Evolutionary conservation across 768 basidiomycete species (phyloP).

Genomic region (Collybia sp.): DNA sequence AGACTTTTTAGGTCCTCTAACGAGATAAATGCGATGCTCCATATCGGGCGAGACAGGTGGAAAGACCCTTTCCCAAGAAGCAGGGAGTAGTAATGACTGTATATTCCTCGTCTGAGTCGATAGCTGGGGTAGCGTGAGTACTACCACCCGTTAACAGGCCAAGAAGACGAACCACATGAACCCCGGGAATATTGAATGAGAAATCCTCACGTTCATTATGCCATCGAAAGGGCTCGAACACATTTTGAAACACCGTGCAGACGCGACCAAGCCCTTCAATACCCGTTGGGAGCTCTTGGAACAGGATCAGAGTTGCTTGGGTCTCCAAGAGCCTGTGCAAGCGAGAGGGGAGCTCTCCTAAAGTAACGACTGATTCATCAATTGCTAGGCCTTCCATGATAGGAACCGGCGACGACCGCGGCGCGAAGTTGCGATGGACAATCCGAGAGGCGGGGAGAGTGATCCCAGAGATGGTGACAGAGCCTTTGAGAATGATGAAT

Average conservation of each 20-base stretch:
- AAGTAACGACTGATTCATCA: slow-evolving; percentile 7
- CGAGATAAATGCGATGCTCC: slow-evolving; percentile 40
- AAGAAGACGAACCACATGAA: slow-evolving; percentile 37
- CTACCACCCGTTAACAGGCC: background rate
- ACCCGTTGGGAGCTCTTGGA: slow-evolving; percentile 55
- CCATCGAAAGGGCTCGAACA: slow-evolving; percentile 52
- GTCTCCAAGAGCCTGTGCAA: slow-evolving; percentile 11
- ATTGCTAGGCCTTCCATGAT: slow-evolving; percentile 22
- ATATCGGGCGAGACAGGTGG: slow-evolving; percentile 7
- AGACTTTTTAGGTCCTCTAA: slow-evolving; percentile 82
- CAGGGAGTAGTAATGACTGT: slow-evolving; percentile 29
- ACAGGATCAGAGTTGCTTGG: slow-evolving; percentile 38
- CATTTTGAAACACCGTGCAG: slow-evolving; percentile 56
- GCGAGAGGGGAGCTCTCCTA: slow-evolving; percentile 10
- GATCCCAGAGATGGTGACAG: slow-evolving; percentile 54
- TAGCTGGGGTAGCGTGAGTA: slow-evolving; percentile 21
- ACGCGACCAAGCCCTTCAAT: slow-evolving; percentile 64
- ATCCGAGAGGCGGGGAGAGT: slow-evolving; percentile 34
- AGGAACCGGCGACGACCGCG: slow-evolving; percentile 76
- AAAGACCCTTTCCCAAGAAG: slow-evolving; percentile 35
- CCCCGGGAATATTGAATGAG: slow-evolving; percentile 42
- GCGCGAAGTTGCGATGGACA: slow-evolving; percentile 62
- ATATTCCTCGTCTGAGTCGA: slow-evolving; percentile 30
- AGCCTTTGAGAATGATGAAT: slow-evolving; percentile 59
- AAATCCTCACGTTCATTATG: slow-evolving; percentile 26